Evolutionary conservation across 2,329 filamentous ascomycete species (phyloP), one percentile per base, ranked within the genome.

Genomic region (Helminthosporium solani): DNA sequence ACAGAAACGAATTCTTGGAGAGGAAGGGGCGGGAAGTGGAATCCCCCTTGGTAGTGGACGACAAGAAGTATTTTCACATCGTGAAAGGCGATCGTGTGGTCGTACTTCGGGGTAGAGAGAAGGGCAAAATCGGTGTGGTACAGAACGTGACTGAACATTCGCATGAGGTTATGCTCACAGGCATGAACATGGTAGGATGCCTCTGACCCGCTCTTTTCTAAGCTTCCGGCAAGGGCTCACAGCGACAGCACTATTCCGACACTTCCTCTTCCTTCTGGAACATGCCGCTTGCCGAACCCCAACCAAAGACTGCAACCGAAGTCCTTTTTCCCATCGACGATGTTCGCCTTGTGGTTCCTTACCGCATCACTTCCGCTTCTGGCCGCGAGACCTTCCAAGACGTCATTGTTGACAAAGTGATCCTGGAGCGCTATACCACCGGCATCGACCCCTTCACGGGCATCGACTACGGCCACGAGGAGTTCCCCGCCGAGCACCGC

Each of bases 41-140:
- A 16, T 64, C 59, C 27, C 63, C 62, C 8, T 45, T 67, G 31
- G 54, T 67, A 7, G 58, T 66, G 9, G 56, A 65, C 27, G 54
- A 60, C 37, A 54, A 64, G 37, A 63, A 55, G 38, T 64, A 47
- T 44, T 66, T 64, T 27, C 64, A 63, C 14, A 67, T 78, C 21
- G 61, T 66, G 55, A 66, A 70, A 56, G 84, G 85, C 6, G 94
- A 97, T 71, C 81, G 94, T 49, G 90, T 96, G 25, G 88, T 92
- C 42, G 74, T 97, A 47, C 73, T 90, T 43, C 82, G 86, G 50
- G 91, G 92, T 7, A 80, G 79, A 28, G 87, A 94, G 62, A 87
- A 85, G 74, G 90, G 90, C 61, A 88, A 86, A 74, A 94, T 99
- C 70, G 88, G 88, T 40, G 74, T 75, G n/a, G 81, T 97, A 35